Conservation (phyloP, 805 yeast genomes). For the Lachancea kluyveri region DNA sequence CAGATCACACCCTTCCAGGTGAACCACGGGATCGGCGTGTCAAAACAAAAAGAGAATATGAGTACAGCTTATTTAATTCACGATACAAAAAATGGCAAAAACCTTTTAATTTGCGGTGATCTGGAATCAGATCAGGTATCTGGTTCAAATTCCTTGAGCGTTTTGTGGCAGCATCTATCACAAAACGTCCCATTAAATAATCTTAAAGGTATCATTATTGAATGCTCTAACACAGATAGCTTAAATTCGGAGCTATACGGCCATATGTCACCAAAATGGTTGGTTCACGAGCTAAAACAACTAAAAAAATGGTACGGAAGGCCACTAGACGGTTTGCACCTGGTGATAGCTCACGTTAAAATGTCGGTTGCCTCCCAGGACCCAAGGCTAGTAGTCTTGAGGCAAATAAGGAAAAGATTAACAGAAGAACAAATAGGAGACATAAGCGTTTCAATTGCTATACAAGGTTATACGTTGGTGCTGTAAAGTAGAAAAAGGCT, state of each 20-base stretch:
- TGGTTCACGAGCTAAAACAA: constrained; percentile 49
- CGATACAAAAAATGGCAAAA: constrained; percentile 28
- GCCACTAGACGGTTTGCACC: constrained; percentile 30
- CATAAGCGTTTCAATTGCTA: constrained; percentile 23
- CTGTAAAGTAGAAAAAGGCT: constrained; percentile 5
- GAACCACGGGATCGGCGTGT: constrained; percentile 37
- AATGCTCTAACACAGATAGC: constrained; percentile 59
- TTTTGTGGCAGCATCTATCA: constrained; percentile 55
- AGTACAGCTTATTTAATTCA: constrained; percentile 56
- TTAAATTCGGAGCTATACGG: constrained; percentile 57
- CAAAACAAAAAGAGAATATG: constrained; percentile 23
- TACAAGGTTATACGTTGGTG: constrained; percentile 19
- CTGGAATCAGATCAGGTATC: constrained; percentile 63
- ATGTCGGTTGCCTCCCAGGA: constrained; percentile 37
- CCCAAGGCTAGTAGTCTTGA: constrained; percentile 51
- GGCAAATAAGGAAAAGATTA: constrained; percentile 41
- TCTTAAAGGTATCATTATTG: constrained; percentile 59
- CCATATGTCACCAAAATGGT: constrained; percentile 64
- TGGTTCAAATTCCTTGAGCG: constrained; percentile 23
- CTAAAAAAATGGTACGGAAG: constrained; percentile 36
- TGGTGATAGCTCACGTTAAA: constrained; percentile 48
- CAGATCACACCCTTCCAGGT: constrained; percentile 34
- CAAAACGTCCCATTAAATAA: constrained; percentile 35
- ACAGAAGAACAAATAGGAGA: constrained; percentile 32
- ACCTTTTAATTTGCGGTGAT: constrained; percentile 73